Base-by-base conservation (phyloP, 805 yeast species). In the Priceomyces carsonii region DNA sequence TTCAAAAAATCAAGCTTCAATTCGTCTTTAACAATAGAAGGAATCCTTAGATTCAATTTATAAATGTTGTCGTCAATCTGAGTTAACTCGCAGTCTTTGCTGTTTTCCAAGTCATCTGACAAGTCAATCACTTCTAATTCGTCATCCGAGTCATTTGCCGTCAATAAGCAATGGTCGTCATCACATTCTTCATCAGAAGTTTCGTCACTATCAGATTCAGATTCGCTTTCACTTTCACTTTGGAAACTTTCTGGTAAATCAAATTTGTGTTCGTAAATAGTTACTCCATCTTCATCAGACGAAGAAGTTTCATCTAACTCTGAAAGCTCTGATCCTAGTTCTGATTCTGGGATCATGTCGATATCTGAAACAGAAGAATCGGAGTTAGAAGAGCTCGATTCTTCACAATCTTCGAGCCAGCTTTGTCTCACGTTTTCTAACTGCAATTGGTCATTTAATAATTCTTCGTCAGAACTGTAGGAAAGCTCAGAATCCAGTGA, bases 1-100 rank as follows among this genome's bases (percentile, higher is more conserved):
- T 66, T 68, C 44, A 57, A 50, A 49, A 65, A 68, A 36, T 61
- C 61, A 33, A 68, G 51, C 37, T 61, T 63, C 43, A 65, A 52
- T 47, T 64, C 71, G 29, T 66, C 70, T 47, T 57, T 58, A 35
- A 59, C 56, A 27, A 68, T 47, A 6, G 70, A 57, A 8, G 74
- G 74, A 29, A 68, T 61, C 48, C 73, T 60, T 41, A 68, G 51
- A 38, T 53, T 57, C 48, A 68, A 59, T 44, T 65, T 63, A 50
- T 66, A 67, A 10, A 59, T 57, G 38, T 61, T 52, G 24, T 64
- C 69, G 36, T 65, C 64, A 15, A 62, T 44, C 45, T 66, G 61
- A 18, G 54, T 49, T 39, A 67, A 57, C 50, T 68, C 73, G 45
- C 69, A 67, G 50, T 68, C 74, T 42, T 67, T 67, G 26, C 69